Evolutionary conservation across 495 filamentous ascomycete genomes (phyloP).

Genomic region (Cudoniella acicularis): DNA sequence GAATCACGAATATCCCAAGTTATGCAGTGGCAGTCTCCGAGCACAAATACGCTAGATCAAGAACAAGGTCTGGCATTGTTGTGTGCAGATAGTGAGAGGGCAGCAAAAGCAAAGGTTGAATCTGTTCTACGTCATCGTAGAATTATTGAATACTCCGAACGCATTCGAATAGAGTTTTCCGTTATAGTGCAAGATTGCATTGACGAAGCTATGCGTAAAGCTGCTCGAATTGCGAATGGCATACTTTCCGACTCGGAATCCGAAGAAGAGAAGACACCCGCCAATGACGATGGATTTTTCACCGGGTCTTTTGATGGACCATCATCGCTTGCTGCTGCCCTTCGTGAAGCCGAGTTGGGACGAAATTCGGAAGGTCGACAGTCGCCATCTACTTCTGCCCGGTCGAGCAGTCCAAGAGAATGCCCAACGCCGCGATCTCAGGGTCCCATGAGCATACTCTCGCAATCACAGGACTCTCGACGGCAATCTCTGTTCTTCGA

Average conservation of each 20-base stretch:
- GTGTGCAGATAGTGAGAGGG: conserved; percentile 79
- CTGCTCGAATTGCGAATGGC: conserved; percentile 79
- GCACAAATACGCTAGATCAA: conserved; percentile 86
- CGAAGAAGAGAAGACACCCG: conserved; percentile 36
- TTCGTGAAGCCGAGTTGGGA: conserved; percentile 41
- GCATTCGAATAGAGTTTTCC: conserved; percentile 89
- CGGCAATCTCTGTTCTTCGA: conserved; percentile 71
- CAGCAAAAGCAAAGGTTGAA: conserved; percentile 84
- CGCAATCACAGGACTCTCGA: conserved; percentile 60
- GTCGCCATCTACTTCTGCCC: conserved; percentile 48
- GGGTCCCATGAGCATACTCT: conserved; percentile 56
- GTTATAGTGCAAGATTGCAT: conserved; percentile 93
- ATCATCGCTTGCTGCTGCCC: conserved; percentile 52
- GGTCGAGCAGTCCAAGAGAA: conserved; percentile 88
- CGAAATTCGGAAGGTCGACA: conserved; percentile 33
- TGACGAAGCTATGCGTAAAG: conserved; percentile 85
- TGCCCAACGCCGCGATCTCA: conserved; percentile 88
- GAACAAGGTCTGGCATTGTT: conserved; percentile 87
- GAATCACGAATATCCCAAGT: conserved; percentile 91
- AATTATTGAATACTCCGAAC: conserved; percentile 93
- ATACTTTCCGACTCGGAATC: conserved; percentile 76
- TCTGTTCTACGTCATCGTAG: conserved; percentile 85
- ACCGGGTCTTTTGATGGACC: conserved; percentile 53
- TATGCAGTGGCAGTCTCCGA: conserved; percentile 90
- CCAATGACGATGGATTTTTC: conserved; percentile 45